Percentiles rank a stretch among this genome's conserved stretches.
phyloP scores from a whole-genome alignment of 2,329 filamentous ascomycete genomes.

The Pseudogymnoascus sp. region DNA sequence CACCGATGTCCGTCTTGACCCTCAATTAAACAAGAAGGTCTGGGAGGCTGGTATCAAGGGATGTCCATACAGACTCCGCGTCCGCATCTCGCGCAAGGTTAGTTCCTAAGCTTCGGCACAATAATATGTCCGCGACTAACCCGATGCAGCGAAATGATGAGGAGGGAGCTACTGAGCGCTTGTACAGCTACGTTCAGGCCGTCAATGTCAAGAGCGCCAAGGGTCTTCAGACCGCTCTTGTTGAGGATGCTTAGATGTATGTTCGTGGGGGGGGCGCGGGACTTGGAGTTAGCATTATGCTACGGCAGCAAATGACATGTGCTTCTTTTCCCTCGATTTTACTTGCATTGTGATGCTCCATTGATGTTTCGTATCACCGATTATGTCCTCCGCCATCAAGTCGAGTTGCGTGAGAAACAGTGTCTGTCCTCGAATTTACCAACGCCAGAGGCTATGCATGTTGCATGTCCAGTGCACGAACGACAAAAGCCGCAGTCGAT shows the following conservation, averaged over 20 bases:
- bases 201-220: slow-evolving; percentile 99
- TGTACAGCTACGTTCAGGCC: slow-evolving; percentile 99
- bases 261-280: slow-evolving; percentile 6
- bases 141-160: slow-evolving; percentile 77
- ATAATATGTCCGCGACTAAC: not conserved
- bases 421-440: not conserved
- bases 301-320: slow-evolving; percentile 16
- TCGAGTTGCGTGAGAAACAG: not conserved
- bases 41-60: slow-evolving; percentile 99
- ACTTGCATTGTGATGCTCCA: not conserved
- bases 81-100: slow-evolving; percentile 88
- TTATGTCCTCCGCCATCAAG: not conserved
- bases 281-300: slow-evolving; percentile 15
- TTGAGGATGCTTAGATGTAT: slow-evolving; percentile 53
- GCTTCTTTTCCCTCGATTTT: slow-evolving; percentile 9
- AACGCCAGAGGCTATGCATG: not conserved
- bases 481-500: too few relatives aligned
- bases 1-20: slow-evolving; percentile 93
- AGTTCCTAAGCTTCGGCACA: not conserved
- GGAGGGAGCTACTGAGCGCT: slow-evolving; percentile 98
- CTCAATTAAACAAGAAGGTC: slow-evolving; percentile 99
- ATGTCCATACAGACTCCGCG: slow-evolving; percentile 90
- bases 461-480: not conserved
- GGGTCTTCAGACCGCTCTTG: slow-evolving; percentile 87
- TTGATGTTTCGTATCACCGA: not conserved